Conservation (phyloP, 2,329 filamentous ascomycete species). For the Septoria petroselini region DNA sequence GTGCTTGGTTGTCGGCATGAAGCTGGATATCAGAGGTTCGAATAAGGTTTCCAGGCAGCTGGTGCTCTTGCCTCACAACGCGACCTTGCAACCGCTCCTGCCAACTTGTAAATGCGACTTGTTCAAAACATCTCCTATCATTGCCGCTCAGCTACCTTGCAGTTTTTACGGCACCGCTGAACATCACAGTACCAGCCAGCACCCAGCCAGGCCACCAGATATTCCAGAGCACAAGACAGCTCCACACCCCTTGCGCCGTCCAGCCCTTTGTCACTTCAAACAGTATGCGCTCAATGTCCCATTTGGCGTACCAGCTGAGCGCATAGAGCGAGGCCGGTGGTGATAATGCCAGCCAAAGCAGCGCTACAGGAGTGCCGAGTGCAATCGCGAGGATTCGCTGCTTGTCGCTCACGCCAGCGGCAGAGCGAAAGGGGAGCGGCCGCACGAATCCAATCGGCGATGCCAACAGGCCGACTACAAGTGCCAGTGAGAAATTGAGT, state of each 20-base stretch:
- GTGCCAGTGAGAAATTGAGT: constrained; percentile 88
- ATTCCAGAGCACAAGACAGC: constrained; percentile 33
- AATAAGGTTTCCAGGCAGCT: constrained; percentile 5
- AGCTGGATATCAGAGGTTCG: not conserved
- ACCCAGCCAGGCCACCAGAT: constrained; percentile 39
- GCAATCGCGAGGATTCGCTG: constrained; percentile 12
- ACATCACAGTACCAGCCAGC: constrained; percentile 28
- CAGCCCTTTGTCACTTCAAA: constrained; percentile 35
- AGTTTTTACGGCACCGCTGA: constrained; percentile 24
- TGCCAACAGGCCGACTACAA: constrained; percentile 77
- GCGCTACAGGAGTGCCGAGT: constrained; percentile 10
- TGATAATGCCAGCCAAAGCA: constrained; percentile 23
- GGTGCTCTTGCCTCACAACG: constrained; percentile 1
- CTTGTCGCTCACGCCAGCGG: constrained; percentile 6
- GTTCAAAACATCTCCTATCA: not conserved
- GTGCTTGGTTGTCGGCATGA: not conserved
- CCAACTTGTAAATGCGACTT: not conserved
- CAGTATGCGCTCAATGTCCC: constrained; percentile 27
- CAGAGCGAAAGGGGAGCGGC: constrained; percentile 22
- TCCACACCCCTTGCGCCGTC: constrained; percentile 36
- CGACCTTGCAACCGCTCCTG: not conserved
- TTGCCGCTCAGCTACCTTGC: not conserved
- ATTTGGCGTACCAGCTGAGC: constrained; percentile 23
- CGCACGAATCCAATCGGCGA: constrained; percentile 74
- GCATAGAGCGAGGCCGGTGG: constrained; percentile 28